Base-by-base conservation (phyloP, 1,284 basidiomycete genomes). In the Trichosporon asahii region DNA sequence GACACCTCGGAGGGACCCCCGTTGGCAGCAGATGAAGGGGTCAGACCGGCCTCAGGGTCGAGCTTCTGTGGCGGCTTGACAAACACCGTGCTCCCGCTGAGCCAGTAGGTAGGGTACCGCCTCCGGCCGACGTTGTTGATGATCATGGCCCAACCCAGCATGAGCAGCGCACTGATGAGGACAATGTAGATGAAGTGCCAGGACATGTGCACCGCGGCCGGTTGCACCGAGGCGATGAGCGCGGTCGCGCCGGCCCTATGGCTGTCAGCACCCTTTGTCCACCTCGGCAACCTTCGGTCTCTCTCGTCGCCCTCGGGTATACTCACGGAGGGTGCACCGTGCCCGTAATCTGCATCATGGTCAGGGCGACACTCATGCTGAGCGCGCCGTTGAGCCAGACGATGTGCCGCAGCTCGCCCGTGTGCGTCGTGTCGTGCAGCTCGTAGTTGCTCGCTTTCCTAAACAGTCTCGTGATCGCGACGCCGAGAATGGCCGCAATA, bases 151-250 rank as follows among this genome's bases (percentile, higher is more conserved):
- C 88, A 86, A 0, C 73, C 83, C 15, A 89, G 82, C 64, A 86
- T 85, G 63, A 90, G 80, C 6, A 85, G 76, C 6, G 87, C 86
- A 0, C 86, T 86, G 21, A 88, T 85, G 21, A 90, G 82, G 18
- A 90, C 78, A 49, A 89, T 84, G 21, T 88, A 87, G n/a, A 90
- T 79, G 72, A 87, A 88, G 64, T 87, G 87, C 89, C 89, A 90
- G 18, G 87, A 87, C 65, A 90, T 79, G 11, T 77, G 74, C 14
- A 87, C 79, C 23, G 88, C 81, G 2, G 86, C 81, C 2, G 83
- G 76, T 72, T 86, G 85, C 15, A 87, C 80, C 1, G 86, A 85
- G n/a, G 88, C 87, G 2, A 85, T 79, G 69, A 85, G 79, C 14
- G 85, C 84, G 2, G 84, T 87, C 70, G 83, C 83, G 76, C 88